Evolutionary conservation across 352 stramenopile genomes (phyloP), one percentile per base, ranked within the genome.

Genomic region (Globisporangium nagaii): DNA sequence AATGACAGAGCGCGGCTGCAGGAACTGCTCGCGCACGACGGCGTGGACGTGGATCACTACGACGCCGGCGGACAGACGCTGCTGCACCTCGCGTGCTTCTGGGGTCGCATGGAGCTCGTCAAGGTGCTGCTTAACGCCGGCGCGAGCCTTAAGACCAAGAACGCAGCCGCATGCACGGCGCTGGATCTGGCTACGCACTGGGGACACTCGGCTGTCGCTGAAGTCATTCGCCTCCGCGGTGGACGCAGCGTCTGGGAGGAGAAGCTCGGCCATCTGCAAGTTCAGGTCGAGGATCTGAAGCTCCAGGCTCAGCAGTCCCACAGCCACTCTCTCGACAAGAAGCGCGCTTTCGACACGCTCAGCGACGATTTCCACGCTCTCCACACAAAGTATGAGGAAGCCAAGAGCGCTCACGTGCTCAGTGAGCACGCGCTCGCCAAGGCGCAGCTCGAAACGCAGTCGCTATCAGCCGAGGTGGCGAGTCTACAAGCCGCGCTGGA

Each of bases 11-110:
- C 59, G 24, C 72, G 71, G 3, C 67, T 84, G 7, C 46, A 73
- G 0, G 68, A 87, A 42, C 53, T 87, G 7, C 39, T 90, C 28
- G 42, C 54, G 0, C 25, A 42, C 10, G 53, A 71, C 1, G 65
- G 66, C 1, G 65, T 87, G 0, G 75, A 90, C 24, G 70, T 87
- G 9, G 79, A 90, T 51, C 71, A 88, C 42, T 82, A 81, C n/a
- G 80, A 90, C 41, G 73, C 80, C 35, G 75, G 75, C 3, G 80
- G 80, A 0, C 80, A 90, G 56, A 90, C 80, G 19, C 40, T 90
- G 63, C 60, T 90, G 39, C 80, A 90, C 44, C 62, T 90, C 30
- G 80, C 80, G 35, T 76, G 77, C 41, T 90, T 90, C 41, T 88
- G 77, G 77, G 80, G 80, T 0, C 71, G 80, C 19, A 87, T 84